These are phyloP conservation scores for Collybia sp. DNA, from an alignment of 768 basidiomycete genomes.

Conservation along the genomic window DNA sequence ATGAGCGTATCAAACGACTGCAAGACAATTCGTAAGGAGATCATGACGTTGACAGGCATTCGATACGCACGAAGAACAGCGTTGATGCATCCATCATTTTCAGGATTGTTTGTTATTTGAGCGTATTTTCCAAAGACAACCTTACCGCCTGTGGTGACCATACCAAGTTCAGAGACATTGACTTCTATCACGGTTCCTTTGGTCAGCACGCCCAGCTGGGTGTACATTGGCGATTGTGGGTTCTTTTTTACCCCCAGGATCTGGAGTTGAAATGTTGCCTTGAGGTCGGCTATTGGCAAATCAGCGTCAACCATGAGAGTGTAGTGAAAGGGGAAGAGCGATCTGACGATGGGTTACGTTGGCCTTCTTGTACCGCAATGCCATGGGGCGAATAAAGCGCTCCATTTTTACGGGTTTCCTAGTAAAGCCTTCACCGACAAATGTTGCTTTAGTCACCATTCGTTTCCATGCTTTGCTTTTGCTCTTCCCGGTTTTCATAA, in stretches of 20 bases:
- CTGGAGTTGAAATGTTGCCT: constrained; percentile 98
- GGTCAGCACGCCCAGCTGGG: constrained; percentile 93
- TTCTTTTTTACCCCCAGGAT: constrained; percentile 99
- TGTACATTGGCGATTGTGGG: constrained; percentile 98
- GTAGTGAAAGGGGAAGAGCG: background rate
- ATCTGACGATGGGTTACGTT: constrained; percentile 95
- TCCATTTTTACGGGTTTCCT: constrained; percentile 99
- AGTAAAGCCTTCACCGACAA: constrained; percentile 97
- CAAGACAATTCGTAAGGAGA: background rate
- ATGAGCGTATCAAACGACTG: constrained; percentile 20
- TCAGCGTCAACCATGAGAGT: constrained; percentile 1
- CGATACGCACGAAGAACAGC: constrained; percentile 76
- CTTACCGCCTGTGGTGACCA: constrained; percentile 97
- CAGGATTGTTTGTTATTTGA: constrained; percentile 91
- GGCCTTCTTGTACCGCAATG: constrained; percentile 94
- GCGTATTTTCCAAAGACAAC: constrained; percentile 93
- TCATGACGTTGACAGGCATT: background rate
- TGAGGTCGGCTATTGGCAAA: constrained; percentile 71
- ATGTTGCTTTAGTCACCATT: constrained; percentile 99
- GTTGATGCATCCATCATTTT: constrained; percentile 96
- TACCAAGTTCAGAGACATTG: constrained; percentile 96
- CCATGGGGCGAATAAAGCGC: constrained; percentile 96
- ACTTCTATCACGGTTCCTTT: constrained; percentile 99
- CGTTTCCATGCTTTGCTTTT: constrained; percentile 98
- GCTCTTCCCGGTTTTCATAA: constrained; percentile 94